Conservation (phyloP, 306 rosid species). For the Cicer chorassanicum region DNA sequence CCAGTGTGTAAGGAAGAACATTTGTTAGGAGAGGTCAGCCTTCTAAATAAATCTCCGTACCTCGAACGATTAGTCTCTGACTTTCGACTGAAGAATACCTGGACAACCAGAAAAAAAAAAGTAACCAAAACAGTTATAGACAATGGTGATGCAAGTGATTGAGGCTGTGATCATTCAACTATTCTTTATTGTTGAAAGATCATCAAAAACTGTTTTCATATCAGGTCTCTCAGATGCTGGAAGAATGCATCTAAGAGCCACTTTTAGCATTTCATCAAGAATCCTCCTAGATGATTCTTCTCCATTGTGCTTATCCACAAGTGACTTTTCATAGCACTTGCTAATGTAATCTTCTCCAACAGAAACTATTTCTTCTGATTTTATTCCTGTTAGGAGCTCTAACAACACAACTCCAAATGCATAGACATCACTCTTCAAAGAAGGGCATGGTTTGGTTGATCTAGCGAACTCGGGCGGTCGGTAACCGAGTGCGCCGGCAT, state of each 20-base stretch:
- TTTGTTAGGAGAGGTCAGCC: too few species aligned
- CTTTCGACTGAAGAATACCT: too few species aligned
- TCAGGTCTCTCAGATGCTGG: slow-evolving; percentile 83
- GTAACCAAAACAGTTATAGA: slow-evolving; percentile 16
- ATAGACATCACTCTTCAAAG: slow-evolving; percentile 79
- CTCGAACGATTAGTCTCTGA: too few species aligned
- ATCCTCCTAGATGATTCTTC: slow-evolving; percentile 45
- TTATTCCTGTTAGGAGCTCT: slow-evolving; percentile 74
- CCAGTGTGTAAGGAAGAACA: too few species aligned
- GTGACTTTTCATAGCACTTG: slow-evolving; percentile 67
- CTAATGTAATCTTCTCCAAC: slow-evolving; percentile 58
- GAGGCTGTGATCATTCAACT: slow-evolving; percentile 43
- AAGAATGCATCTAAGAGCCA: slow-evolving; percentile 72
- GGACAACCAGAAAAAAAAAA: not conserved
- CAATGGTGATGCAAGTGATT: slow-evolving; percentile 50
- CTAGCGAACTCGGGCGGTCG: slow-evolving; percentile 79
- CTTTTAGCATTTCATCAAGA: slow-evolving; percentile 67
- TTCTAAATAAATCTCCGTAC: too few species aligned
- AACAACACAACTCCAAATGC: slow-evolving; percentile 81
- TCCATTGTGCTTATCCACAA: slow-evolving; percentile 46
- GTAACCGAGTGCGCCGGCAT: slow-evolving; percentile 79
- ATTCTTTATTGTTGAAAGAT: slow-evolving; percentile 61
- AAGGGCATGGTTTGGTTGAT: slow-evolving; percentile 74
- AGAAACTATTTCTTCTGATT: slow-evolving; percentile 64
- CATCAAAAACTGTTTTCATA: slow-evolving; percentile 66